Base-by-base conservation (phyloP, 495 filamentous ascomycete genomes). In the Jackrogersella minutella region DNA sequence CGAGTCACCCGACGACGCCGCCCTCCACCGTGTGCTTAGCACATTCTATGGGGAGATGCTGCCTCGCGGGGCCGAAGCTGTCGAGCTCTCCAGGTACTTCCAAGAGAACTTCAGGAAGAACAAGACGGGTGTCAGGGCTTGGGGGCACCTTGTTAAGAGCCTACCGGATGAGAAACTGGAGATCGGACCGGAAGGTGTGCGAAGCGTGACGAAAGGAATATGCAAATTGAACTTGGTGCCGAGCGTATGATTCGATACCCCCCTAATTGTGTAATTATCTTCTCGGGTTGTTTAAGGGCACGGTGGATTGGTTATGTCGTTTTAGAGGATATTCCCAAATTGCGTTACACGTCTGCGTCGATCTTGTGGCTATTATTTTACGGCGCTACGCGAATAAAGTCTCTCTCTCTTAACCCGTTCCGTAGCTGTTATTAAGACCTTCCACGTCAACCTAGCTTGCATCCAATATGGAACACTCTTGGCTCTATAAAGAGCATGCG, bases 11-110 rank as follows among this genome's bases (percentile, higher is more conserved):
- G 67, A 70, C 24, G 67, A 66, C 13, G 62, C 62, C n/a, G 58
- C 62, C 10, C 33, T 70, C 2, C 8, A 62, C 58, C 62, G 67
- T 10, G 33, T 31, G 1, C 62, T 70, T 7, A 66, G 30, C 13
- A 46, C 67, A 13, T 70, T 62, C 58, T 66, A 70, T n/a, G 62
- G 16, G 6, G 67, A 70, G 10, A 60, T 70, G 53, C 40, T 70
- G 3, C 67, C 67, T 5, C 67, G 67, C 9, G 67, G 67, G 5
- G 67, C 67, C 10, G 34, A 58, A 26, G 67, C 62, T 0, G 67
- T 70, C 19, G 54, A 70, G 14, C 46, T 36, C 9, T 66, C 67
- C 5, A 36, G 58, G 22, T 66, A 58, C 47, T 66, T 66, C 52
- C 62, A 66, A 52, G 37, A 62, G 0, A 55, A 58, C 16, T 70